phyloP scores from a whole-genome alignment of 805 yeast genomes.

The Komagataella mondaviorum region DNA sequence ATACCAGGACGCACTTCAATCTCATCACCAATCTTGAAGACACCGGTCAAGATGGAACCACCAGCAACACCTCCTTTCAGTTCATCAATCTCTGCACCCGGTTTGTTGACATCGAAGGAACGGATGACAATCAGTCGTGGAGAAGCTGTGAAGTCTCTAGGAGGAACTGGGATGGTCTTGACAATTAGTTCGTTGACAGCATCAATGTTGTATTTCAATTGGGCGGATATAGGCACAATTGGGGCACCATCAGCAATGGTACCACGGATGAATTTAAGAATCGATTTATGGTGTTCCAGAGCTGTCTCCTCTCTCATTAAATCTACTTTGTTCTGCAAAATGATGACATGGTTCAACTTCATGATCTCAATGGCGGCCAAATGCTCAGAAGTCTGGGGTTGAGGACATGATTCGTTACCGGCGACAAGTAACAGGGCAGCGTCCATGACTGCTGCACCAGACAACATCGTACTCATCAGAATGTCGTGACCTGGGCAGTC shows the following conservation, averaged over 20 bases:
- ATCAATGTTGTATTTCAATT: conserved; percentile 94
- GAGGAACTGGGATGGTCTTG: conserved; percentile 89
- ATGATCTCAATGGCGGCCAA: conserved; percentile 98
- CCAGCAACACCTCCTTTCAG: conserved; percentile 99
- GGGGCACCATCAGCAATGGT: conserved; percentile 99
- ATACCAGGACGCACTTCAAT: conserved; percentile 99
- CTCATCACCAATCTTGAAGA: conserved; percentile 92
- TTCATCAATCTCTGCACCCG: conserved; percentile 95
- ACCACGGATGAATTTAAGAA: conserved; percentile 86
- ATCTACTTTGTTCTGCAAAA: conserved; percentile 96
- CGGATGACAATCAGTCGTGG: conserved; percentile 96
- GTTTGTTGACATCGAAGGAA: conserved; percentile 97
- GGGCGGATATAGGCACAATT: conserved; percentile 97
- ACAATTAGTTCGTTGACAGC: conserved; percentile 96
- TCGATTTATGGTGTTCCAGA: conserved; percentile 87
- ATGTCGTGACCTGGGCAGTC: conserved; percentile 99
- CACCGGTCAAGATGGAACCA: conserved; percentile 96
- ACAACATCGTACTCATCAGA: conserved; percentile 99
- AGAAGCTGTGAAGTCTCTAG: conserved; percentile 85
- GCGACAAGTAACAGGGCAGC: conserved; percentile 94
- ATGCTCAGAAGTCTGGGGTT: conserved; percentile 98
- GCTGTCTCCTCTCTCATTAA: conserved; percentile 97
- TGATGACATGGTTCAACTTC: conserved; percentile 94
- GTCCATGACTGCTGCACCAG: conserved; percentile 99
- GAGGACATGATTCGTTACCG: conserved; percentile 98